Base-by-base conservation (phyloP, 768 basidiomycete species). In the Gelatoporia subvermispora region DNA sequence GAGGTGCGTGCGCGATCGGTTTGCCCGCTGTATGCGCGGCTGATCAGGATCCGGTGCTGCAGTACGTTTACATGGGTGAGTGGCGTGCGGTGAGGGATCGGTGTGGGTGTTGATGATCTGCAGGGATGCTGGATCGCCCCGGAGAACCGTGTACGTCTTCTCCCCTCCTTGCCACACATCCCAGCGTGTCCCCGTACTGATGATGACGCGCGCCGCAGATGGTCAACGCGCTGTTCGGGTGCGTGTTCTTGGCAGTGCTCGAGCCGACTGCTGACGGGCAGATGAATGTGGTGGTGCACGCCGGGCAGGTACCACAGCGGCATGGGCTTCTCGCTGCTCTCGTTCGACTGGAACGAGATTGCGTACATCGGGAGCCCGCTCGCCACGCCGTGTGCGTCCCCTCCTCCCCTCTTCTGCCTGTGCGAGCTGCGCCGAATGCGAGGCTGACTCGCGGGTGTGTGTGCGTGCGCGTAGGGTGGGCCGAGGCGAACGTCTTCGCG, bases 401-500 rank as follows among this genome's bases (percentile, higher is more conserved):
- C n/a, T n/a, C n/a, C n/a, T 25, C 49, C 47, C 16, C 47, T 24
- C 8, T 16, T 37, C 64, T 10, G 17, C 28, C 5, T 39, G 53
- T 48, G 15, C 45, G 52, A 2, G 54, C 5, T 77, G 84, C 61
- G 72, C 83, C 51, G 76, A 78, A 13, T 84, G 79, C 57, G 78
- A 37, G 4, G 15, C 25, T 35, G 15, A 8, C 18, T 42, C n/a
- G n/a, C n/a, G n/a, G n/a, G n/a, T n/a, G n/a, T n/a, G n/a, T n/a
- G n/a, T n/a, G n/a, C n/a, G n/a, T n/a, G n/a, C n/a, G n/a, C 81
- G 9, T 83, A 10, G 87, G 85, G 84, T 86, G 84, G 84, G 82
- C 82, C 1, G 81, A 84, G 62, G 84, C 81, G 7, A 86, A 87
- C 57, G 70, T 85, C 47, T 61, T 73, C 9, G 72, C 61, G 42